Conservation (phyloP, 2,329 filamentous ascomycete genomes). For the Neurospora crassa region DNA sequence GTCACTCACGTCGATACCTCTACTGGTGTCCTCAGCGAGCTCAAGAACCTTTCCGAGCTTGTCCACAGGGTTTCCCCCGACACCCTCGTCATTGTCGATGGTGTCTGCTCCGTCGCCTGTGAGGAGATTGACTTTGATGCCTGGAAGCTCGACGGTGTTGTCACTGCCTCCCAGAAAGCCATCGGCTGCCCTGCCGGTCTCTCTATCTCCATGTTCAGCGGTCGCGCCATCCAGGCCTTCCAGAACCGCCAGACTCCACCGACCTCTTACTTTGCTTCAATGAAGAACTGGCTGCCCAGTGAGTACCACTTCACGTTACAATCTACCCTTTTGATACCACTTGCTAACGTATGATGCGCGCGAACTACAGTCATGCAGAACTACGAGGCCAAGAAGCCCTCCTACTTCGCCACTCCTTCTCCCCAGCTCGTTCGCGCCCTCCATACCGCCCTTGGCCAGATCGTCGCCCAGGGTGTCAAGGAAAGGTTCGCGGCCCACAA, state of each 20-base stretch:
- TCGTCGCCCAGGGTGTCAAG: conserved; percentile 68
- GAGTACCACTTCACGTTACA: conserved; percentile 23
- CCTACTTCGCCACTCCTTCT: conserved; percentile 94
- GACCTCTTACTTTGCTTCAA: conserved; percentile 85
- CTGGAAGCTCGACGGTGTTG: conserved; percentile 84
- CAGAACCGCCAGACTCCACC: conserved; percentile 73
- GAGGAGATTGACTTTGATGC: conserved; percentile 95
- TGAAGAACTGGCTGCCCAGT: conserved; percentile 96
- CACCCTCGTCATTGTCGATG: conserved; percentile 86
- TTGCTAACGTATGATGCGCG: background rate
- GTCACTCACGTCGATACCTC: conserved; percentile 97
- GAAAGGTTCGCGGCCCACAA: conserved; percentile 78
- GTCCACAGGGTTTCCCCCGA: conserved; percentile 82
- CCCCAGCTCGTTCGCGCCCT: conserved; percentile 90
- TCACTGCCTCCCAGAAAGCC: conserved; percentile 94
- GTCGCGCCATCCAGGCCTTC: conserved; percentile 72
- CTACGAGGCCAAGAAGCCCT: conserved; percentile 95
- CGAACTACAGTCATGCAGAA: conserved; percentile 75
- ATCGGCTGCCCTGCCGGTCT: conserved; percentile 92
- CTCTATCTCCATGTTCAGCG: conserved; percentile 89
- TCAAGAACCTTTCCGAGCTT: conserved; percentile 73
- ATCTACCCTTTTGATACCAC: background rate
- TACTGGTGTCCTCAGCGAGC: conserved; percentile 87
- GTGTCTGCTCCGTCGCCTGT: conserved; percentile 91
- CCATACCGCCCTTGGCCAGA: conserved; percentile 79